phyloP scores from a whole-genome alignment of 768 basidiomycete genomes.

The Trametes elegans region DNA sequence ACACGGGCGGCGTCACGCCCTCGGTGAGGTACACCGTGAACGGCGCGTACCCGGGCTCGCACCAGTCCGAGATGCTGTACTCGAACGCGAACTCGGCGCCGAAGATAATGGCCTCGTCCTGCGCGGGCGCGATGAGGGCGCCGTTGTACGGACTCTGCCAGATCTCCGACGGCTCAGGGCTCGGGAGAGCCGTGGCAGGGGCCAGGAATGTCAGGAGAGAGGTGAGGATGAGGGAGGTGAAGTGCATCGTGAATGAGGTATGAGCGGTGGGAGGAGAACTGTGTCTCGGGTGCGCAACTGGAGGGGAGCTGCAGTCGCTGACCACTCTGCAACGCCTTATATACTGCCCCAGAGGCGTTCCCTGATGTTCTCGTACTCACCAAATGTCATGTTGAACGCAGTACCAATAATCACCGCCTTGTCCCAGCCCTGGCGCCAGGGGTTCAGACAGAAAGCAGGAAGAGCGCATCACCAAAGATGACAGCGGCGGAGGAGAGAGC shows the following conservation, averaged over 20 bases:
- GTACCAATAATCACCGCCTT: not conserved
- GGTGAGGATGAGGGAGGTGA: conserved; percentile 1
- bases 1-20: conserved; percentile 12
- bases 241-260: conserved; percentile 6
- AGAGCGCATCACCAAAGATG: conserved; percentile 4
- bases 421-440: conserved; percentile 1
- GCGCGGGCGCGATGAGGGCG: conserved; percentile 9
- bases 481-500: conserved; percentile 7
- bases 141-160: conserved; percentile 21
- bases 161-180: conserved; percentile 12
- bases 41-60: conserved; percentile 19
- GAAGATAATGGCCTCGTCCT: conserved; percentile 2
- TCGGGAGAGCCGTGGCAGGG: conserved; percentile 7
- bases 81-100: conserved; percentile 16
- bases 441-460: not conserved
- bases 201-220: conserved; percentile 3
- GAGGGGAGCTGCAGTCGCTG: not conserved
- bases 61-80: conserved; percentile 17
- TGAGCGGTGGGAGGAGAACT: not conserved
- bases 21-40: conserved; percentile 21
- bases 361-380: not conserved
- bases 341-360: conserved; percentile 1
- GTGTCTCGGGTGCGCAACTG: not conserved
- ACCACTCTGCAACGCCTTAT: not conserved
- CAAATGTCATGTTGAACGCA: not conserved